Conservation (phyloP, 2,329 filamentous ascomycete species). For the Seiridium unicorne region DNA sequence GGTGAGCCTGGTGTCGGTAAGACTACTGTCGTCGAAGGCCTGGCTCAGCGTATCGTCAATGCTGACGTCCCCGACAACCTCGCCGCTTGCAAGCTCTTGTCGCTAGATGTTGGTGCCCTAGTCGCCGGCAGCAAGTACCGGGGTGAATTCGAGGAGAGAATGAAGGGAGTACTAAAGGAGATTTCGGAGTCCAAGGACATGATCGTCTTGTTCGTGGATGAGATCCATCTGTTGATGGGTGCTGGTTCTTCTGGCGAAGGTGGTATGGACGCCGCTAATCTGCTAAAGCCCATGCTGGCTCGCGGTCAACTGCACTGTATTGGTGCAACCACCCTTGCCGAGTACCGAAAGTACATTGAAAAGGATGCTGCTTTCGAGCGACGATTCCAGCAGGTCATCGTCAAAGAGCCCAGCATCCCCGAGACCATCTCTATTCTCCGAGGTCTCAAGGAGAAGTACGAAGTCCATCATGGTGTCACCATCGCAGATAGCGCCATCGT, state of each 20-base stretch:
- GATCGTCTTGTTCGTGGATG: constrained; percentile 97
- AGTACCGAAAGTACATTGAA: constrained; percentile 99
- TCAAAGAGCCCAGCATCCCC: constrained; percentile 85
- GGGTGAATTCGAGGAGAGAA: constrained; percentile 97
- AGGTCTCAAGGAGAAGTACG: constrained; percentile 96
- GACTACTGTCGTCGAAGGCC: constrained; percentile 94
- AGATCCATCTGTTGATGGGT: constrained; percentile 98
- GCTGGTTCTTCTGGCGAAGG: constrained; percentile 92
- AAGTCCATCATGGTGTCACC: constrained; percentile 96
- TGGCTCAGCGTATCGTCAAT: constrained; percentile 94
- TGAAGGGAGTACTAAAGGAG: constrained; percentile 98
- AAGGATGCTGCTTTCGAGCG: constrained; percentile 98
- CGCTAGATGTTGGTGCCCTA: constrained; percentile 89
- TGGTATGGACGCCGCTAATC: constrained; percentile 97
- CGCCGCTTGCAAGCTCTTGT: constrained; percentile 88
- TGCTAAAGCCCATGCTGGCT: constrained; percentile 97
- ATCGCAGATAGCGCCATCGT: constrained; percentile 95
- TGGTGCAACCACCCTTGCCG: constrained; percentile 88
- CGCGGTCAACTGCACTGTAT: constrained; percentile 97
- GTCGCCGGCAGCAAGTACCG: constrained; percentile 98
- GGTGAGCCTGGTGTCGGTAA: constrained; percentile 98
- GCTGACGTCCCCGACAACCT: constrained; percentile 94
- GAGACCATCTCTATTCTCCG: constrained; percentile 98
- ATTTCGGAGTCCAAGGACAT: constrained; percentile 93
- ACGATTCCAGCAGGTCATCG: constrained; percentile 96